Base-by-base conservation (phyloP, 2,329 filamentous ascomycete genomes). In the Pezizomycotina sp. region DNA sequence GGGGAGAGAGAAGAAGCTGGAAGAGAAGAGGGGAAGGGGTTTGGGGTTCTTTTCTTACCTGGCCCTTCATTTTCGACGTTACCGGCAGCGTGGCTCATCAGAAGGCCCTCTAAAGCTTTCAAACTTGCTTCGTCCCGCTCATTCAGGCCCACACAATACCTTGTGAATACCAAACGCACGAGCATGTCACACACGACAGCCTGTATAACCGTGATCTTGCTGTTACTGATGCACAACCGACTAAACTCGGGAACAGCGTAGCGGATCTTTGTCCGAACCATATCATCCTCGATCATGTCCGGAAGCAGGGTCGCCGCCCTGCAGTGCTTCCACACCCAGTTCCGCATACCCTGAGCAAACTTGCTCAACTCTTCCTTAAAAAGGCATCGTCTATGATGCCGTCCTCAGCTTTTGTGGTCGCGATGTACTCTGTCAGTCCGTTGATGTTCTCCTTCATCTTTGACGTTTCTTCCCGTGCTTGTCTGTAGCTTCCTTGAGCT, bases 161-260 rank as follows among this genome's bases (percentile, higher is more conserved):
- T 27, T 14, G 34, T 28, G 27, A 44, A 44, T 36, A 44, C 37
- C 21, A 36, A 27, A 10, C 30, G 31, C 4, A 44, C 27, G 4
- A 44, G 22, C 8, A 44, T 40, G 34, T 44, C 41, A 14, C 40
- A 37, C 29, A 44, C 41, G 8, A 44, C 41, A 19, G 41, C 41
- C 36, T 44, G 41, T 37, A 44, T 44, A n/a, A 44, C 41, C 36
- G 41, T 44, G 32, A 44, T 44, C 5, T 37, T 28, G 16, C 41
- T 44, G 21, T 44, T 44, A 16, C 36, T 44, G 36, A 44, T 44
- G 22, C 36, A 39, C 36, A 44, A 33, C 12, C 33, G 15, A n/a
- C 33, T 31, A 18, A 44, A 44, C 9, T 44, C 36, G 7, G 41
- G 41, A 2, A 44, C 41, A 8, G 41, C 41, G 4, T 36, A 22